Percentiles rank a stretch among this genome's conserved stretches.
Evolutionary conservation across 345 rosid genomes (phyloP).

Genomic region (Bruguiera parviflora): DNA sequence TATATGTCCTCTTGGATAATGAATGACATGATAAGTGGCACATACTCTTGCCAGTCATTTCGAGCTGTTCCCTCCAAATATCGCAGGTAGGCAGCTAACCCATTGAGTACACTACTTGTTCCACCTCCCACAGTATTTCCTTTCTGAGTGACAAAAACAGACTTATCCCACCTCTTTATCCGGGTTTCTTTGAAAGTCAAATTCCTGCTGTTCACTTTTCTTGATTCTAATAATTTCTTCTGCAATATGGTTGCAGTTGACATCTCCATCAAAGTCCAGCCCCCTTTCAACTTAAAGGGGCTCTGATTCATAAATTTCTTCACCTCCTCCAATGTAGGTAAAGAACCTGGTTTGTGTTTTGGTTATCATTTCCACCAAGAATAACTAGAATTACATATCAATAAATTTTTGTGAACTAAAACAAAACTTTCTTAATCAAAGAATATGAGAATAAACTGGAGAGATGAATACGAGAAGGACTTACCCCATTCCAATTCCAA

Average conservation of each 20-base stretch:
- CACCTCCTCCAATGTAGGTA: constrained; percentile 64
- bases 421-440: background rate
- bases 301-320: constrained; percentile 48
- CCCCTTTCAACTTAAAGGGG: constrained; percentile 35
- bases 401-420: constrained; percentile 5
- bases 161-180: constrained; percentile 40
- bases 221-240: constrained; percentile 31
- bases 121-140: constrained; percentile 73
- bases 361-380: constrained; percentile 24
- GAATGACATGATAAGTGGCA: constrained; percentile 16
- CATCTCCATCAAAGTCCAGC: constrained; percentile 45
- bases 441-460: constrained; percentile 9
- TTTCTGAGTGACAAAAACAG: constrained; percentile 57
- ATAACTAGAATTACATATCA: constrained; percentile 23
- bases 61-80: constrained; percentile 84
- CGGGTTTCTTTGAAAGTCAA: constrained; percentile 17
- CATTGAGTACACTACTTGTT: constrained; percentile 50
- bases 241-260: constrained; percentile 49
- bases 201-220: constrained; percentile 17
- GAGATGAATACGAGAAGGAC: constrained; percentile 11
- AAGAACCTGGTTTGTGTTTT: constrained; percentile 57
- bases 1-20: background rate
- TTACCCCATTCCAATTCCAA: constrained; percentile 72
- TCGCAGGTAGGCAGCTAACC: constrained; percentile 75
- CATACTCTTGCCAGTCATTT: constrained; percentile 92